Evolutionary conservation across 202 grass and related monocot species (phyloP).

Genomic region (Carex arenaria): DNA sequence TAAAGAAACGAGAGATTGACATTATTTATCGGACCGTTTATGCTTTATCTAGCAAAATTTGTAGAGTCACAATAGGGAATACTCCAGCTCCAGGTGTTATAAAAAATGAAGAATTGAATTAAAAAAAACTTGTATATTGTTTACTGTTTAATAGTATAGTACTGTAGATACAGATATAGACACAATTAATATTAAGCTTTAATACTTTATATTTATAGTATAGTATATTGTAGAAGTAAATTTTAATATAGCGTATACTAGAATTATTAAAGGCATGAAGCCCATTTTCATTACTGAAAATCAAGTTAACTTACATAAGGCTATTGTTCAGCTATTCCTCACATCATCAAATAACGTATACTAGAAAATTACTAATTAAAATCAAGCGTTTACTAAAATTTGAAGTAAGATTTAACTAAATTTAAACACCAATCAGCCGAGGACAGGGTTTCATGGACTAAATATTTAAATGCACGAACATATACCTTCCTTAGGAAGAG

Average conservation of each 20-base stretch:
- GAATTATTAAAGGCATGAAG: neutral
- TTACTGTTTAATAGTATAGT: neutral
- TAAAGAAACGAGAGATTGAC: neutral
- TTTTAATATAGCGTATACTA: neutral
- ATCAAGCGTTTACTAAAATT: neutral
- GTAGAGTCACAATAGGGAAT: neutral
- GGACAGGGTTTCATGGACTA: neutral
- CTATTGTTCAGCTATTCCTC: too few species aligned
- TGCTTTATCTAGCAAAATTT: neutral
- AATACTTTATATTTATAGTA: neutral
- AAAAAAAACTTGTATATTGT: neutral
- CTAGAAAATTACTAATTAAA: neutral
- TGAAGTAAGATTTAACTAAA: conserved; percentile 2
- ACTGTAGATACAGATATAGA: too few species aligned
- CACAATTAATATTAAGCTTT: too few species aligned
- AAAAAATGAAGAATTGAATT: neutral
- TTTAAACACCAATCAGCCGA: neutral
- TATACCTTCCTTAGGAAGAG: neutral
- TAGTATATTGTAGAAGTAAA: neutral
- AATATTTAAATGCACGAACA: neutral
- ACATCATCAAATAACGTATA: neutral
- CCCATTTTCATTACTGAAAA: too few species aligned
- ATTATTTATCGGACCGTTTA: neutral
- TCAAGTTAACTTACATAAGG: too few species aligned
- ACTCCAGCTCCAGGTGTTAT: neutral